These are phyloP conservation scores for Fomitiporia mediterranea DNA, from an alignment of 1,284 basidiomycete genomes.

Conservation along the genomic window DNA sequence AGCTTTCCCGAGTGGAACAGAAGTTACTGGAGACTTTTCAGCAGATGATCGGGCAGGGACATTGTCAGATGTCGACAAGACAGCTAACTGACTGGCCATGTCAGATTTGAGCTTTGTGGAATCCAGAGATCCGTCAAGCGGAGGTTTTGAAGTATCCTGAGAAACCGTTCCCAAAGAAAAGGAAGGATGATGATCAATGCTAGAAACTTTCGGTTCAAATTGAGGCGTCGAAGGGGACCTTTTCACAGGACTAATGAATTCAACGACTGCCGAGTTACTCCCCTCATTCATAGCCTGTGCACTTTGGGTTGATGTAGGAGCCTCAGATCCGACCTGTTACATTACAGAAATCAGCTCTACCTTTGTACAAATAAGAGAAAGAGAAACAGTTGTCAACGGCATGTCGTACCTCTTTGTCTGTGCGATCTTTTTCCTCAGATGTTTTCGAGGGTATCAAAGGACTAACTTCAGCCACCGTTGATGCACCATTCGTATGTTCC, in stretches of 20 bases:
- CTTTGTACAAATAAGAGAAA: background rate
- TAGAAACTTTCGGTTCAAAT: background rate
- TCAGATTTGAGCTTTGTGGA: background rate
- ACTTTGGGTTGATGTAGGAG: background rate
- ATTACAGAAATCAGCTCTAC: background rate
- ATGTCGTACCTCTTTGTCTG: no score
- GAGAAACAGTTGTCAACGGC: background rate
- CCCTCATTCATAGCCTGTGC: background rate
- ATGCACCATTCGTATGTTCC: no score
- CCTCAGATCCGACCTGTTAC: background rate
- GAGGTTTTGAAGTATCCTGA: background rate
- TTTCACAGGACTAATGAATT: background rate
- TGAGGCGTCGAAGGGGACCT: no score
- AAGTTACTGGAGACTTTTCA: background rate
- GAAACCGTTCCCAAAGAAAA: background rate
- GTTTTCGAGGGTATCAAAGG: no score
- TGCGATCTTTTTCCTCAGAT: no score
- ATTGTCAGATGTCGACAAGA: background rate
- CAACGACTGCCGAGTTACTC: background rate
- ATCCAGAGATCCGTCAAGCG: conserved; percentile 4
- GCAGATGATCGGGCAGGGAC: background rate
- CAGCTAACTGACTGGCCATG: background rate
- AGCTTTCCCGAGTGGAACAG: background rate
- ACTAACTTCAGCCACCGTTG: no score
- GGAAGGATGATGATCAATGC: background rate